Evolutionary conservation across 2,329 filamentous ascomycete species (phyloP).

Genomic region (Diaporthe eres): DNA sequence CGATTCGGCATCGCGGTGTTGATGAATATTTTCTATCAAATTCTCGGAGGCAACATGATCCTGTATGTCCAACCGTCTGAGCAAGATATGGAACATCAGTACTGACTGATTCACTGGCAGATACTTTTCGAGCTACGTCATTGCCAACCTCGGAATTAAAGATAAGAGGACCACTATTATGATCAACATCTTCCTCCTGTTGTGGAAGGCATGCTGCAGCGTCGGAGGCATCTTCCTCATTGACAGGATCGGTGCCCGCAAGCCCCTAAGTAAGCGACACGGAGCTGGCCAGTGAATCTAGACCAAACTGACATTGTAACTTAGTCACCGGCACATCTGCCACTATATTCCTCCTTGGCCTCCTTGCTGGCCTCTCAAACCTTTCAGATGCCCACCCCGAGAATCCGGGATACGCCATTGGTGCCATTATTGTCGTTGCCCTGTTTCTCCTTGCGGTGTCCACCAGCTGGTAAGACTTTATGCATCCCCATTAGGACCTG

Average conservation of each 20-base stretch:
- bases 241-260: not conserved
- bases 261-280: not conserved
- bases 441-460: slow-evolving; percentile 3
- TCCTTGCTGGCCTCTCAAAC: slow-evolving; percentile 3
- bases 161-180: slow-evolving; percentile 11
- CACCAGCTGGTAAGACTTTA: slow-evolving; percentile 1
- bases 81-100: too few relatives aligned
- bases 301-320: not conserved
- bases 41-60: slow-evolving; percentile 11
- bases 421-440: not conserved
- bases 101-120: not conserved
- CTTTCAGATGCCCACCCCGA: slow-evolving; percentile 14
- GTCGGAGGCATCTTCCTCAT: not conserved
- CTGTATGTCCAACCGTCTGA: not conserved
- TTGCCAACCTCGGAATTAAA: not conserved
- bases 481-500: not conserved
- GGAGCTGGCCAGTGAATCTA: not conserved
- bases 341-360: not conserved
- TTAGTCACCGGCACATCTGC: not conserved
- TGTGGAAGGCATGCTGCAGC: slow-evolving; percentile 4
- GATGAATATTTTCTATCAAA: slow-evolving; percentile 14
- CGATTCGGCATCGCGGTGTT: not conserved
- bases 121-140: slow-evolving; percentile 6
- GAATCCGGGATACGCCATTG: not conserved
- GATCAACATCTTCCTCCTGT: slow-evolving; percentile 9